Evolutionary conservation across 768 basidiomycete species (phyloP).

Genomic region (Asterophora lycoperdoides): DNA sequence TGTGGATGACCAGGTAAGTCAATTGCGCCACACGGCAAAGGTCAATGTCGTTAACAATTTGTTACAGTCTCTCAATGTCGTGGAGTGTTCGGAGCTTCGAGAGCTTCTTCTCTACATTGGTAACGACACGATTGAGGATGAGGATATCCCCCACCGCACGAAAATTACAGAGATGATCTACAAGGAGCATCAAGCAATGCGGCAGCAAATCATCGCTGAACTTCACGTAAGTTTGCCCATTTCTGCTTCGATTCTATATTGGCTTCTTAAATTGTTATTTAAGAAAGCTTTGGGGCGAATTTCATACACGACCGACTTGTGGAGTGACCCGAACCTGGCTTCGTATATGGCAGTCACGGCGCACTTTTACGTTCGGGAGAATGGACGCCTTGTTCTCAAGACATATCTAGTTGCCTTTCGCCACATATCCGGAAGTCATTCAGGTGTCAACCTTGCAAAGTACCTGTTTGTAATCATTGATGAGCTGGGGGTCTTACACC

Average conservation of each 20-base stretch:
- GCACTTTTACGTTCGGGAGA: constrained; percentile 22
- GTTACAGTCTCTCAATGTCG: constrained; percentile 32
- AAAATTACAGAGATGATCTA: constrained; percentile 26
- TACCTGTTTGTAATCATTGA: constrained; percentile 22
- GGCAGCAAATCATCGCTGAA: constrained; percentile 18
- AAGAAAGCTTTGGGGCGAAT: constrained; percentile 27
- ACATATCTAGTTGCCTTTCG: constrained; percentile 29
- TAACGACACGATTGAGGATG: constrained; percentile 17
- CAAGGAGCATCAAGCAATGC: constrained; percentile 18
- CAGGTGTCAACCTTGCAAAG: constrained; percentile 25
- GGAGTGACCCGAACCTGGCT: constrained; percentile 23
- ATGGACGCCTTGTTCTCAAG: constrained; percentile 18
- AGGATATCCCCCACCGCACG: constrained; percentile 33
- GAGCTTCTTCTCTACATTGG: constrained; percentile 28
- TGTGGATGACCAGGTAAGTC: constrained; percentile 31
- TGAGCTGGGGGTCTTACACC: constrained; percentile 16
- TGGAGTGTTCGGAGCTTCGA: constrained; percentile 31
- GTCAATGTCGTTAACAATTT: background rate
- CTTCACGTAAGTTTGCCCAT: constrained; percentile 24
- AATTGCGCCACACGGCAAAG: background rate
- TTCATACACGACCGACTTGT: constrained; percentile 32
- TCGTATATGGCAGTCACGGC: constrained; percentile 30
- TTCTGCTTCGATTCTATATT: too few relatives aligned
- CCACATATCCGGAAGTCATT: constrained; percentile 26
- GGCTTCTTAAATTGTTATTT: background rate